Conservation (phyloP, 306 rosid species). For the Fagus crenata region DNA sequence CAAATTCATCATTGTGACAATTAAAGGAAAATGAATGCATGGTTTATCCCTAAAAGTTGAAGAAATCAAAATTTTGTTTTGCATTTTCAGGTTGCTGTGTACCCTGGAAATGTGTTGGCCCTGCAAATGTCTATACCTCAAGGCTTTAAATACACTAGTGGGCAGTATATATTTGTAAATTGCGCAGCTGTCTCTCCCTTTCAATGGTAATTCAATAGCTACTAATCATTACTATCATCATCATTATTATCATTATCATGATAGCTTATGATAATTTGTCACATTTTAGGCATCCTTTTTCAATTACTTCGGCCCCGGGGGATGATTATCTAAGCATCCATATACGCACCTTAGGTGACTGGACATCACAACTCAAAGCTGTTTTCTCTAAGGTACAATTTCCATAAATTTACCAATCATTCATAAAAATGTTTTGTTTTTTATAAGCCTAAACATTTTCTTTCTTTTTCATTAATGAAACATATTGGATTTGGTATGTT, state of each 20-base stretch:
- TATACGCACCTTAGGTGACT: constrained; percentile 82
- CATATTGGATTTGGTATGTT: background rate
- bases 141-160: constrained; percentile 79
- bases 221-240: too few relatives aligned
- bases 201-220: constrained; percentile 58
- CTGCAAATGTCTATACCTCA: constrained; percentile 82
- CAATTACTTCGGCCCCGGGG: constrained; percentile 86
- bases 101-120: constrained; percentile 92
- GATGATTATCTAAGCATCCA: constrained; percentile 83
- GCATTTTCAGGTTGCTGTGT: constrained; percentile 68
- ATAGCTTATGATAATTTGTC: background rate
- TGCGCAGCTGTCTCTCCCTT: constrained; percentile 77
- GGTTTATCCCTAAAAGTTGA: too few relatives aligned
- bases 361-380: constrained; percentile 74
- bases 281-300: constrained; percentile 77
- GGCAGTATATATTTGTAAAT: constrained; percentile 79
- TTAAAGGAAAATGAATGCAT: too few relatives aligned
- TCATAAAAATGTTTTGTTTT: background rate
- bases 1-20: background rate
- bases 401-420: background rate
- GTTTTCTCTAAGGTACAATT: constrained; percentile 70
- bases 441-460: background rate
- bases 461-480: background rate
- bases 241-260: background rate
- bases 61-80: background rate